These are phyloP conservation scores for Ogataea allantospora DNA, from an alignment of 805 yeast genomes.

Conservation along the genomic window DNA sequence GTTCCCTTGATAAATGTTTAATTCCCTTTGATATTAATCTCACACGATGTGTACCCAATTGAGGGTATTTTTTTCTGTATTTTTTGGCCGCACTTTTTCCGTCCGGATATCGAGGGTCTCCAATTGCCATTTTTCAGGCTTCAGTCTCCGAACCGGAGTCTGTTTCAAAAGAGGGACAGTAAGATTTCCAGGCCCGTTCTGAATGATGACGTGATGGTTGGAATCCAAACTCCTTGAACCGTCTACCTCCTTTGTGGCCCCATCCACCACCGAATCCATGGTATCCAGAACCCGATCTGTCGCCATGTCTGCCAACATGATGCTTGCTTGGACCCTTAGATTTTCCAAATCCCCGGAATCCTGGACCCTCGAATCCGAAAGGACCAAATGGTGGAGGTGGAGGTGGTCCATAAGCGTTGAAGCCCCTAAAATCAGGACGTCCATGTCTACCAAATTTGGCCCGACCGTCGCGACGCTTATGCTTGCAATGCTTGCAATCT, in stretches of 20 bases:
- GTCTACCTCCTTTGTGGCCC: neutral
- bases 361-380: too few species aligned
- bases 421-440: neutral
- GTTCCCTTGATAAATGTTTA: neutral
- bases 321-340: neutral
- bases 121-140: neutral
- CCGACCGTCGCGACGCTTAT: neutral
- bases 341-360: neutral
- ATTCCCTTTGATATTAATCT: neutral
- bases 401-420: neutral
- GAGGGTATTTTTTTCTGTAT: neutral
- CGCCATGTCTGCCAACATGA: neutral
- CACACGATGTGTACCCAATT: neutral
- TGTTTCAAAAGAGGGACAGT: neutral
- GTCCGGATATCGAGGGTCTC: neutral
- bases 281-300: too few species aligned
- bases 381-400: conserved; percentile 1
- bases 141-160: conserved; percentile 9
- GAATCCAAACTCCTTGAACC: neutral
- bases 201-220: conserved; percentile 1
- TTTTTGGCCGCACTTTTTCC: neutral
- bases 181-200: neutral
- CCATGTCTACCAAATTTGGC: neutral
- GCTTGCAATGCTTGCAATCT: neutral
- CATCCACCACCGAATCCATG: too few species aligned